Evolutionary conservation across 2,329 filamentous ascomycete species (phyloP).

Genomic region (Hypoxylon sp.): DNA sequence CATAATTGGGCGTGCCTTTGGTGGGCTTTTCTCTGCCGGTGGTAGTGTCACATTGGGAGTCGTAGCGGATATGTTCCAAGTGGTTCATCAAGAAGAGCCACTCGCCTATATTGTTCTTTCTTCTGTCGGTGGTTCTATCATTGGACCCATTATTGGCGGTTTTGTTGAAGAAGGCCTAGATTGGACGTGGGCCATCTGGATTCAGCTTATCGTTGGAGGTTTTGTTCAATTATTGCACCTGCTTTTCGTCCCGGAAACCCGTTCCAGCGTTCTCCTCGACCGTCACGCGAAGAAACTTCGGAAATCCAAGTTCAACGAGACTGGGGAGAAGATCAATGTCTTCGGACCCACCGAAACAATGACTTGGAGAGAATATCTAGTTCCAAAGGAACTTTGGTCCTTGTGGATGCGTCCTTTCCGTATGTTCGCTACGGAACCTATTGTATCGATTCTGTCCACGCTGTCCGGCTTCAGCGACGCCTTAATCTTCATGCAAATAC

Average conservation of each 20-base stretch:
- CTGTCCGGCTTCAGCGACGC: slow-evolving; percentile 75
- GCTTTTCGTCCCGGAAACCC: slow-evolving; percentile 71
- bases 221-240: slow-evolving; percentile 67
- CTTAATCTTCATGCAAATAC: slow-evolving; percentile 76
- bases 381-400: slow-evolving; percentile 59
- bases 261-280: slow-evolving; percentile 70
- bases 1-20: slow-evolving; percentile 59
- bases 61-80: slow-evolving; percentile 73
- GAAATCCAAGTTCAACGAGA: slow-evolving; percentile 48
- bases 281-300: slow-evolving; percentile 70
- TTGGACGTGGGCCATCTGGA: slow-evolving; percentile 75
- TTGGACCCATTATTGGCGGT: slow-evolving; percentile 69
- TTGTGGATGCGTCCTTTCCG: slow-evolving; percentile 74
- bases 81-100: slow-evolving; percentile 70
- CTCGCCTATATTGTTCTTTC: slow-evolving; percentile 73
- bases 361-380: slow-evolving; percentile 55
- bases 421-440: slow-evolving; percentile 74
- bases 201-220: slow-evolving; percentile 70
- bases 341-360: slow-evolving; percentile 65
- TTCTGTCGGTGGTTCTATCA: slow-evolving; percentile 68
- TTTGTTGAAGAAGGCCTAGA: slow-evolving; percentile 63
- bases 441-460: slow-evolving; percentile 71
- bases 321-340: slow-evolving; percentile 60
- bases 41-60: slow-evolving; percentile 76
- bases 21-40: slow-evolving; percentile 74